Evolutionary conservation across 305 asterid species (phyloP), one percentile per base, ranked within the genome.

Genomic region (Coffea humblotiana): DNA sequence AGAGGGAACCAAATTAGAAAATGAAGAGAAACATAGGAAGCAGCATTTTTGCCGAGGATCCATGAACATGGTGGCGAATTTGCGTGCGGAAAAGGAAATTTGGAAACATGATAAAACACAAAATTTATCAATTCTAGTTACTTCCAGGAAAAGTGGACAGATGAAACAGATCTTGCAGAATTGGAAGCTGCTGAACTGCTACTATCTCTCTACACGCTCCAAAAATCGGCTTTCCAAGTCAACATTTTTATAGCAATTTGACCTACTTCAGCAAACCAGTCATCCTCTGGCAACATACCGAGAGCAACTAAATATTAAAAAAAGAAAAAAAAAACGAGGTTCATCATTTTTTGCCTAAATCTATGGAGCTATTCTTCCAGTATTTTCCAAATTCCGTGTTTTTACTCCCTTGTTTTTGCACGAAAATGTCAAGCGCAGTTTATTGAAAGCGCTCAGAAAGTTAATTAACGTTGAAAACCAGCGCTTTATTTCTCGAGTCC

Each of bases 221-320:
- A 94, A 66, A 90, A 89, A 64, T 86, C 83, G 58, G 92, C 89
- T 90, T 92, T 88, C 40, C 97, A 96, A 12, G 83, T 78, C 77
- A 93, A 76, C 91, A 89, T 91, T 74, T 92, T 92, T 72, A 93
- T 91, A 35, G 98, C 97, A 11, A 90, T 90, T 84, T 92, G 96
- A 65, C 97, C 97, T 52, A 91, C 97, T 71, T 95, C 98, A 12
- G 95, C 94, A 47, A 95, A 93, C 98, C 98, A 92, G 56, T 95
- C 98, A 82, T 93, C 98, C 82, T 91, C 97, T 0, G 97, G 97
- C 75, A 92, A 77, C 40, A 88, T 88, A 79, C 96, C 92, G 90
- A 10, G 72, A 27, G 8, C 47, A 15, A 51, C 32, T 81, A 77
- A 3, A 66, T 58, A 32, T 9, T 48, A 68, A 49, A 45, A 29